phyloP scores from a whole-genome alignment of 2,329 filamentous ascomycete genomes.

The Cercospora sp. region DNA sequence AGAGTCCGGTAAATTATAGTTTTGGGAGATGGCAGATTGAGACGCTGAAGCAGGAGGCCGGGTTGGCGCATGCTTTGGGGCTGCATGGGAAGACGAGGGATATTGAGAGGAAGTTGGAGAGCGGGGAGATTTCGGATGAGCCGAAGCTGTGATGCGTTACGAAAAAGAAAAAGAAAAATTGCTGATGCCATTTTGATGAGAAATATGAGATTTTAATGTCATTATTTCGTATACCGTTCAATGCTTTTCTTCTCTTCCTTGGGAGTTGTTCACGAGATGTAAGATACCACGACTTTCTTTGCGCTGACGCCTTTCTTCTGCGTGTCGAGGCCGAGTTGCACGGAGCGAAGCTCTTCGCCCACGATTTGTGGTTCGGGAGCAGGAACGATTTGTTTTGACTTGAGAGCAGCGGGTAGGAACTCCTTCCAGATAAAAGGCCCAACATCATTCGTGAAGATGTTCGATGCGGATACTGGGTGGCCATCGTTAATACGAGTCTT shows the following conservation, averaged over 20 bases:
- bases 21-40: conserved; percentile 33
- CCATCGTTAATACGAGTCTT: not conserved
- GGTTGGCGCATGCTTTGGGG: conserved; percentile 25
- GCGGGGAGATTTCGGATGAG: conserved; percentile 17
- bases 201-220: not conserved
- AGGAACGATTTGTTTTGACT: conserved; percentile 33
- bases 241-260: not conserved
- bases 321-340: conserved; percentile 42
- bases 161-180: not conserved
- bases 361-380: conserved; percentile 41
- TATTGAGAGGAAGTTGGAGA: conserved; percentile 24
- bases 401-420: conserved; percentile 33
- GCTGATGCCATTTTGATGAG: not conserved
- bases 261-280: conserved; percentile 18
- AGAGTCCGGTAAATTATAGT: conserved; percentile 55
- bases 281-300: conserved; percentile 40
- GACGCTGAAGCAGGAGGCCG: conserved; percentile 25
- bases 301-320: conserved; percentile 44
- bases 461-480: conserved; percentile 17
- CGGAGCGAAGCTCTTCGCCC: conserved; percentile 40
- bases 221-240: not conserved
- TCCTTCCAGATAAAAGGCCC: conserved; percentile 35
- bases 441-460: conserved; percentile 33
- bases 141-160: conserved; percentile 14
- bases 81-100: conserved; percentile 19